Conservation (phyloP, 2,329 filamentous ascomycete genomes). For the Didymellaceae sp. region DNA sequence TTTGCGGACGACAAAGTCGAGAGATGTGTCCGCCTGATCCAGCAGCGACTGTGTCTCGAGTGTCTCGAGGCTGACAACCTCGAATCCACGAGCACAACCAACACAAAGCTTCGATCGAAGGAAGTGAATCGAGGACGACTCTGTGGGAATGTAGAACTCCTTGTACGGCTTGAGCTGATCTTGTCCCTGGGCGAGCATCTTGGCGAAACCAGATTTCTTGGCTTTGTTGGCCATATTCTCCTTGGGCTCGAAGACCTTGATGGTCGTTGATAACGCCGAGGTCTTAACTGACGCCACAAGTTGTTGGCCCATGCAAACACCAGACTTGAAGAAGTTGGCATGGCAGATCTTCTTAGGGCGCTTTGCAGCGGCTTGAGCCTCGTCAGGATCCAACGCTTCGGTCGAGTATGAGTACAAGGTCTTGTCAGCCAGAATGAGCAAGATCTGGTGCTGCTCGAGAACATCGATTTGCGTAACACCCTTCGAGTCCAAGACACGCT, state of each 20-base stretch:
- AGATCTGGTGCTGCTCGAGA: conserved; percentile 89
- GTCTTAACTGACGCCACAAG: conserved; percentile 97
- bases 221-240: conserved; percentile 92
- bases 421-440: conserved; percentile 92
- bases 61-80: conserved; percentile 94
- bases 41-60: conserved; percentile 97
- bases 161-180: conserved; percentile 84
- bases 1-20: conserved; percentile 94
- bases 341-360: conserved; percentile 96
- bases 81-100: conserved; percentile 92
- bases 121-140: conserved; percentile 98
- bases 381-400: conserved; percentile 82
- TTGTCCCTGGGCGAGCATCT: conserved; percentile 92
- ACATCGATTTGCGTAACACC: conserved; percentile 95
- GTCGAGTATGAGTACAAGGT: conserved; percentile 88
- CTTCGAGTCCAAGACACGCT: conserved; percentile 82
- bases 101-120: conserved; percentile 96
- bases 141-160: conserved; percentile 98
- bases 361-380: conserved; percentile 75
- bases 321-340: conserved; percentile 98
- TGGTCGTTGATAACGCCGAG: conserved; percentile 88
- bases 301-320: conserved; percentile 91
- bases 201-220: conserved; percentile 93
- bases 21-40: conserved; percentile 95
- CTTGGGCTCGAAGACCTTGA: conserved; percentile 99